These are phyloP conservation scores for Clonostachys chloroleuca DNA, from an alignment of 2,329 filamentous ascomycete genomes.

Conservation along the genomic window DNA sequence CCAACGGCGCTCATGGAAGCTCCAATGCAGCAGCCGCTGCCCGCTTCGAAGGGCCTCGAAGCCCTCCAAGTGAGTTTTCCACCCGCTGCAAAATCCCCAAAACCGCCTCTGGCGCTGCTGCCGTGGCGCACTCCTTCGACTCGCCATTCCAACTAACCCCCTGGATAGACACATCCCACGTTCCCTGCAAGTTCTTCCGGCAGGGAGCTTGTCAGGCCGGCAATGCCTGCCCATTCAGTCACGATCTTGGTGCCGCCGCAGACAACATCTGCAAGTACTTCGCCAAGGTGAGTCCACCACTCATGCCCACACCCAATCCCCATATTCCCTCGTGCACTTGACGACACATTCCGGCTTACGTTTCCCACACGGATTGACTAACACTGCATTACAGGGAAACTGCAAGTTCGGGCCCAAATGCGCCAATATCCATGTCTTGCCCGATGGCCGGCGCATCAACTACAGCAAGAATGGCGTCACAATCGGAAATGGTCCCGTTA, in stretches of 20 bases:
- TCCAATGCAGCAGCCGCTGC: constrained; percentile 19
- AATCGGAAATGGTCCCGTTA: constrained; percentile 52
- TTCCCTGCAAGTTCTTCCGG: constrained; percentile 99
- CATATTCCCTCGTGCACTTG: not conserved
- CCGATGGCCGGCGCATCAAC: constrained; percentile 90
- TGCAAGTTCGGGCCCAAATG: constrained; percentile 99
- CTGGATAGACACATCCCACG: constrained; percentile 80
- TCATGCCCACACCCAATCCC: not conserved
- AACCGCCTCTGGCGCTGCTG: constrained; percentile 3
- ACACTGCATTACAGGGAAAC: constrained; percentile 63
- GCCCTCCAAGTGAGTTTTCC: constrained; percentile 53
- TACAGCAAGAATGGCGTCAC: constrained; percentile 66
- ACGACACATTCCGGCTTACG: not conserved
- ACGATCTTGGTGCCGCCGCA: constrained; percentile 79
- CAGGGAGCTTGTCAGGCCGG: constrained; percentile 96
- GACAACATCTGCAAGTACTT: constrained; percentile 99
- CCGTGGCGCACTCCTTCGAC: not conserved
- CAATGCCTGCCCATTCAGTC: constrained; percentile 91
- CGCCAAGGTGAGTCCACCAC: constrained; percentile 66
- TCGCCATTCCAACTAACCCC: not conserved
- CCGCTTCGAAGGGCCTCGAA: constrained; percentile 56
- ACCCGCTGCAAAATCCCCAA: constrained; percentile 4
- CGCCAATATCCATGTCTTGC: constrained; percentile 91
- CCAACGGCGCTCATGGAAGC: constrained; percentile 16
- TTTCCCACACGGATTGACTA: not conserved